Conservation (phyloP, 1,284 basidiomycete genomes). For the Heterobasidion occidentale region DNA sequence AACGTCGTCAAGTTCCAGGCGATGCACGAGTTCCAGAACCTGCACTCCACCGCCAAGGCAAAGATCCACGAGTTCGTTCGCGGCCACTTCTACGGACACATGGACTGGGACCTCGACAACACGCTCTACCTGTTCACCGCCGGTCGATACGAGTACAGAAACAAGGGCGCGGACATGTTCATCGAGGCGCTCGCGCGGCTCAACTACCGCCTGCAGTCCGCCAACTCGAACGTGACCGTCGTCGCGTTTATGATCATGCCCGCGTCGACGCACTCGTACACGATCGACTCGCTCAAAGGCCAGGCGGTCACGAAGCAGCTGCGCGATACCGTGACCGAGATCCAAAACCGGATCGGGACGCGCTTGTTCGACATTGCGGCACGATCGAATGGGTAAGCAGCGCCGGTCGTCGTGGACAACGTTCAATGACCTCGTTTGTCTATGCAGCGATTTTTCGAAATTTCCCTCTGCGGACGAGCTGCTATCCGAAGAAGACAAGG, state of each 20-base stretch:
- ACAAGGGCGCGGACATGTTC: conserved; percentile 99
- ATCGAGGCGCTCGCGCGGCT: conserved; percentile 93
- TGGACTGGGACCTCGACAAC: conserved; percentile 93
- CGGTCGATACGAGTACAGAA: conserved; percentile 97
- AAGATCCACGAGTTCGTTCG: conserved; percentile 98
- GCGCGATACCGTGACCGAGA: conserved; percentile 90
- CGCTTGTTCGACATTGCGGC: conserved; percentile 92
- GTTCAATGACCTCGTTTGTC: background rate
- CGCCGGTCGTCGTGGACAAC: background rate
- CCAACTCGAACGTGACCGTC: conserved; percentile 75
- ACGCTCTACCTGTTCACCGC: conserved; percentile 98
- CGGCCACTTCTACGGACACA: conserved; percentile 97
- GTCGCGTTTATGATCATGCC: conserved; percentile 99
- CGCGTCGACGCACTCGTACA: conserved; percentile 92
- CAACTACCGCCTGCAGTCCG: conserved; percentile 82
- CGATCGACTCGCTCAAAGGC: conserved; percentile 95
- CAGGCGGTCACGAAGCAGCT: conserved; percentile 97
- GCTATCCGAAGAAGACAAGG: conserved; percentile 87
- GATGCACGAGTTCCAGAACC: conserved; percentile 96
- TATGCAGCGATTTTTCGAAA: conserved; percentile 61
- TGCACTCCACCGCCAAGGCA: conserved; percentile 86
- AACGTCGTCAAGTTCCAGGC: conserved; percentile 96
- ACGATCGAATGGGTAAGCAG: conserved; percentile 75
- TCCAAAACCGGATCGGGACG: conserved; percentile 88
- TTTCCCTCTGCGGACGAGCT: conserved; percentile 71